Evolutionary conservation across 2,329 filamentous ascomycete species (phyloP).

Genomic region (Neonectria ditissima): DNA sequence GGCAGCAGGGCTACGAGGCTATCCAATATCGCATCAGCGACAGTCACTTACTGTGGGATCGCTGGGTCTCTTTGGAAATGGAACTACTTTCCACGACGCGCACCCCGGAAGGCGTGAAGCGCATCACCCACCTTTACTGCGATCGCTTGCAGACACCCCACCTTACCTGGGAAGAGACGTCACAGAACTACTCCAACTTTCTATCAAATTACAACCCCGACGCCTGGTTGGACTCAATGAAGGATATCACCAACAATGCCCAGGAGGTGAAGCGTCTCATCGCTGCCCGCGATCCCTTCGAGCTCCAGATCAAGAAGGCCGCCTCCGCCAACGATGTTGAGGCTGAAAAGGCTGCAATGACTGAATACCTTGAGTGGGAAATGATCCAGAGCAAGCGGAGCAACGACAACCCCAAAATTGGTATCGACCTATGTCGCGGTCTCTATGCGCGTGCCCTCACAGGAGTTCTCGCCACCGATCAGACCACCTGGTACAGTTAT

Average conservation of each 20-base stretch:
- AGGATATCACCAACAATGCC: conserved; percentile 72
- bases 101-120: conserved; percentile 68
- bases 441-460: conserved; percentile 83
- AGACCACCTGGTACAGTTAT: conserved; percentile 85
- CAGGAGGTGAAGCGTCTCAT: conserved; percentile 74
- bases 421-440: conserved; percentile 67
- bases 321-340: conserved; percentile 66
- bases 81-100: conserved; percentile 71
- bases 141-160: conserved; percentile 80
- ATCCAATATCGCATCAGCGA: conserved; percentile 81
- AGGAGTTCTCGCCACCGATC: conserved; percentile 77
- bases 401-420: conserved; percentile 57
- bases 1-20: conserved; percentile 77
- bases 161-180: conserved; percentile 79
- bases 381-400: conserved; percentile 68
- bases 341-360: conserved; percentile 63
- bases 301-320: conserved; percentile 73
- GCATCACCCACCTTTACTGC: conserved; percentile 76
- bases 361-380: conserved; percentile 89
- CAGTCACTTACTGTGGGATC: conserved; percentile 83
- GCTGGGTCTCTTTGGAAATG: conserved; percentile 79
- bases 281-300: conserved; percentile 72
- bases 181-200: conserved; percentile 80
- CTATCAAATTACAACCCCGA: conserved; percentile 76
- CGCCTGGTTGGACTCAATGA: conserved; percentile 82